Conservation (phyloP, 129 eudicot genomes). For the Lactuca saligna region DNA sequence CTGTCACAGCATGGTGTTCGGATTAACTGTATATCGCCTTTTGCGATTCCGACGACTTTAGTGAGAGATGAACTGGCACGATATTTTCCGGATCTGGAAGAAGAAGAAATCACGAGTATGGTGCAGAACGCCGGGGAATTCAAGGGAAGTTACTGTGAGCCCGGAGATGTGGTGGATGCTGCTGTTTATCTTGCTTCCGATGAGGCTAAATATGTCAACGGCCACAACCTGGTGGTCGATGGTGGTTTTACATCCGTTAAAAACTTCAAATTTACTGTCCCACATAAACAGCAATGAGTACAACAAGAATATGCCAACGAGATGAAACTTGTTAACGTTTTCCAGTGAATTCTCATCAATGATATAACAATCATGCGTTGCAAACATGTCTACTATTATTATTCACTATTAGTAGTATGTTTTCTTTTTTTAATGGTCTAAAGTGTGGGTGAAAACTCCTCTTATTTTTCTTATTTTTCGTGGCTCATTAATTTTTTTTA, state of each 20-base stretch:
- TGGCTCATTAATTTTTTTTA: no score
- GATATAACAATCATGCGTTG: no score
- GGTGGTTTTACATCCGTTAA: slow-evolving; percentile 84
- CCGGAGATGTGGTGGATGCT: slow-evolving; percentile 75
- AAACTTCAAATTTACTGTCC: slow-evolving; percentile 41
- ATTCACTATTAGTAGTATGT: no score
- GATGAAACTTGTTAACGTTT: no score
- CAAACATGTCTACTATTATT: no score
- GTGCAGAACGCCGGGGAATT: slow-evolving; percentile 45
- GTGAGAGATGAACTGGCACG: slow-evolving; percentile 55
- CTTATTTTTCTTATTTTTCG: no score
- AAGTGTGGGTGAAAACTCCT: no score
- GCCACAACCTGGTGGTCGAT: slow-evolving; percentile 88
- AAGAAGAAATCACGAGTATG: slow-evolving; percentile 36
- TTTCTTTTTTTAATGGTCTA: no score
- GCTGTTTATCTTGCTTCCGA: slow-evolving; percentile 77
- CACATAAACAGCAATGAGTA: slow-evolving; percentile 17
- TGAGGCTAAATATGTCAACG: slow-evolving; percentile 87
- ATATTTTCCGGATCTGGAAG: slow-evolving; percentile 52
- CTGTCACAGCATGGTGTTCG: slow-evolving; percentile 65
- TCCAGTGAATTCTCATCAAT: no score
- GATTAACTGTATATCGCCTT: slow-evolving; percentile 77
- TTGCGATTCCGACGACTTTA: slow-evolving; percentile 65
- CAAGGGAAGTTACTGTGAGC: slow-evolving; percentile 60
- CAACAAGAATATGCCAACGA: no score